phyloP scores from a whole-genome alignment of 495 filamentous ascomycete species.

The Talaromyces liani region DNA sequence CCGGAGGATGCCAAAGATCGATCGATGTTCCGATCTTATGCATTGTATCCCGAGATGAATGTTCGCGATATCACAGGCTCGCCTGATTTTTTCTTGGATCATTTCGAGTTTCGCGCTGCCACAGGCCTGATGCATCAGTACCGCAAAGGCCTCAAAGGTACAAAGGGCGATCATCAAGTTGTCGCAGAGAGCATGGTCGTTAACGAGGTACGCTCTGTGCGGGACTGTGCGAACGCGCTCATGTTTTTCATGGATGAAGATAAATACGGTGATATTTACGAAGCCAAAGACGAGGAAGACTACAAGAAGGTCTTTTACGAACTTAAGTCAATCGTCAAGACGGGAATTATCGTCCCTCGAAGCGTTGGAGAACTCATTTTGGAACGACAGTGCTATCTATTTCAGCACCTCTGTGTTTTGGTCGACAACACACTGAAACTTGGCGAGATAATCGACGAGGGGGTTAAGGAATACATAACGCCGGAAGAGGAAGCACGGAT shows the following conservation, averaged over 20 bases:
- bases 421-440: constrained; percentile 28
- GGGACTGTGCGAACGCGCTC: constrained; percentile 9
- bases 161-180: constrained; percentile 12
- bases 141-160: background rate
- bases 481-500: constrained; percentile 11
- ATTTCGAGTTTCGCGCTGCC: constrained; percentile 24
- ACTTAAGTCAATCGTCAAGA: constrained; percentile 10
- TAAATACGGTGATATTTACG: constrained; percentile 14
- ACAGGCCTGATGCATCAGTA: constrained; percentile 22
- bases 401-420: constrained; percentile 16
- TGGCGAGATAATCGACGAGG: constrained; percentile 14
- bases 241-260: constrained; percentile 18
- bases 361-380: constrained; percentile 24
- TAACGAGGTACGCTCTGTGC: constrained; percentile 11
- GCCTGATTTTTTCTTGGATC: constrained; percentile 22
- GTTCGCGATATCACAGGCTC: constrained; percentile 23
- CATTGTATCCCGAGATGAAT: constrained; percentile 30
- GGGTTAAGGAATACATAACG: constrained; percentile 13
- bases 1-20: background rate
- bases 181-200: constrained; percentile 17
- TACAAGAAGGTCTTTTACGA: constrained; percentile 11
- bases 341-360: constrained; percentile 18
- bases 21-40: constrained; percentile 17
- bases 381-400: constrained; percentile 16
- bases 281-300: background rate